A percentile compares a stretch with the other conserved stretches of the same genome.
Evolutionary conservation across 139 green algal genomes (phyloP).

Genomic region (Trebouxia sp.): DNA sequence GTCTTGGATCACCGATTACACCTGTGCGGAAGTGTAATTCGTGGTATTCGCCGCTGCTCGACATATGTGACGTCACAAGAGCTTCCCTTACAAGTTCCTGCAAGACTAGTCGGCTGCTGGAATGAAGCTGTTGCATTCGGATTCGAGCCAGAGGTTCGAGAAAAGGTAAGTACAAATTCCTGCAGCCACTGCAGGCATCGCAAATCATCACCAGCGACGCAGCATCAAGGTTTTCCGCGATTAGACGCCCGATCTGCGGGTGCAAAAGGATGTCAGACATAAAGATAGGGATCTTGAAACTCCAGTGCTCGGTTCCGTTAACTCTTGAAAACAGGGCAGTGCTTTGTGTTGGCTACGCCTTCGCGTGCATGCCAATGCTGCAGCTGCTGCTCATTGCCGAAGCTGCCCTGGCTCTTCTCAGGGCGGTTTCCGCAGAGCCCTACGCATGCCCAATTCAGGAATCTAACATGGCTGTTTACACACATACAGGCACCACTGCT

Average conservation of each 20-base stretch:
- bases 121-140: neutral
- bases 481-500: too few species aligned
- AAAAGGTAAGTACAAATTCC: slow-evolving; percentile 13
- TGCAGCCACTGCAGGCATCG: neutral
- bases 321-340: too few species aligned
- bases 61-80: slow-evolving; percentile 7
- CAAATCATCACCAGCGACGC: neutral
- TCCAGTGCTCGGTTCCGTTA: too few species aligned
- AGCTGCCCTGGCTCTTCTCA: too few species aligned
- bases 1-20: neutral
- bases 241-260: neutral
- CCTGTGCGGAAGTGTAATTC: neutral
- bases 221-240: neutral
- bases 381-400: too few species aligned
- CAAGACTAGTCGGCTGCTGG: neutral
- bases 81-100: neutral
- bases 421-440: too few species aligned
- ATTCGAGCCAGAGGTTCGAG: neutral
- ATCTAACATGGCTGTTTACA: too few species aligned
- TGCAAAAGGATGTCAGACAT: neutral
- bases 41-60: neutral
- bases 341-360: too few species aligned
- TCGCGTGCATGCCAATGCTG: too few species aligned
- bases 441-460: too few species aligned
- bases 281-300: too few species aligned